Percentiles rank a stretch among this genome's conserved stretches.
Conservation (phyloP, 768 basidiomycete species). For the Phaeolepiota aurea region DNA sequence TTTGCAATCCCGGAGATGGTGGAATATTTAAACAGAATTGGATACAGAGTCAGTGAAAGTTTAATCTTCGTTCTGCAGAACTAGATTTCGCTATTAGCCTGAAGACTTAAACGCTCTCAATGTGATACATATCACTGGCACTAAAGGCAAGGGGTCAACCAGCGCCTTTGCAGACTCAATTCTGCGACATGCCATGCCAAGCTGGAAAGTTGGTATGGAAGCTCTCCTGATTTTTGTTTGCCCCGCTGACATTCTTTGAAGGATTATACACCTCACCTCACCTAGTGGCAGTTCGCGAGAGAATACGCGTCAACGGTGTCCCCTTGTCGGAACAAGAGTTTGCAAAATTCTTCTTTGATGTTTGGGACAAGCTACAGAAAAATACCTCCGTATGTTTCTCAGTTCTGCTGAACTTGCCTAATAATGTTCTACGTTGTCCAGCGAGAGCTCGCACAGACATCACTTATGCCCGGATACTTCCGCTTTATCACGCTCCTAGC, state of each 20-base stretch:
- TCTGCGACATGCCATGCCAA: constrained; percentile 62
- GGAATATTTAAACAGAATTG: constrained; percentile 82
- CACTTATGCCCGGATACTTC: constrained; percentile 87
- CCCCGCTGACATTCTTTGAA: constrained; percentile 17
- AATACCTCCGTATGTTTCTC: constrained; percentile 44
- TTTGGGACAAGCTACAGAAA: constrained; percentile 77
- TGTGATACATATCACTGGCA: constrained; percentile 94
- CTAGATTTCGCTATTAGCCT: constrained; percentile 44
- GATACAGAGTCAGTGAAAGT: constrained; percentile 59
- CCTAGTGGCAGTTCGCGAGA: constrained; percentile 89
- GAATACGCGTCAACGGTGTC: constrained; percentile 87
- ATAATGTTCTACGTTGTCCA: constrained; percentile 12
- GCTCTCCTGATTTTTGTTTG: neutral
- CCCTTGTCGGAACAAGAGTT: constrained; percentile 88
- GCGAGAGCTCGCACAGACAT: constrained; percentile 42
- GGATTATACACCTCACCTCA: constrained; percentile 97
- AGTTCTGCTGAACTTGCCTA: constrained; percentile 2
- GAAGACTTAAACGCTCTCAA: constrained; percentile 81
- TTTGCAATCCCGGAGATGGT: constrained; percentile 83
- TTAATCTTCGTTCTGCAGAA: constrained; percentile 1
- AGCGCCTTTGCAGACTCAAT: constrained; percentile 90
- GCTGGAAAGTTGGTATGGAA: constrained; percentile 75
- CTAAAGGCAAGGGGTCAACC: constrained; percentile 97
- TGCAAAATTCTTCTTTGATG: constrained; percentile 88
- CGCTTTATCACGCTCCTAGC: constrained; percentile 89